phyloP scores from a whole-genome alignment of 371 early-diverging fungal species.

The Mortierella sp. region DNA sequence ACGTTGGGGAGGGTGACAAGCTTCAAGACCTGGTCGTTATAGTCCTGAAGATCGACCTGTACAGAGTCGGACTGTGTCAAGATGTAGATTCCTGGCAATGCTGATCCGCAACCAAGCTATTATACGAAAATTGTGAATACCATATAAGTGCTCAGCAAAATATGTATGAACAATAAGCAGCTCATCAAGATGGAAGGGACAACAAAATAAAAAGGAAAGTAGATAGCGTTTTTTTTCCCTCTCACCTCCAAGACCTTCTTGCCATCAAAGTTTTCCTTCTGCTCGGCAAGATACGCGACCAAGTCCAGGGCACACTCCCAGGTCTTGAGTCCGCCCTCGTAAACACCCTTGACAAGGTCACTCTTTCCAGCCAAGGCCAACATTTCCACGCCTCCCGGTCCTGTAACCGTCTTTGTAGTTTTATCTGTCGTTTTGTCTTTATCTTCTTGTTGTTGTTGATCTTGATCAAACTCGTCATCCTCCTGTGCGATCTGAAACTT shows the following conservation, averaged over 20 bases:
- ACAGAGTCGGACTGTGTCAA: slow-evolving; percentile 63
- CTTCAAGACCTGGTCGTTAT: slow-evolving; percentile 89
- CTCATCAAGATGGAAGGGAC: background rate
- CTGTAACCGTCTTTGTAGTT: slow-evolving; percentile 18
- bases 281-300: slow-evolving; percentile 70
- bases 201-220: background rate
- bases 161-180: no score
- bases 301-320: slow-evolving; percentile 96
- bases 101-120: slow-evolving; percentile 94
- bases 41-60: slow-evolving; percentile 90
- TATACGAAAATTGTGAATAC: background rate
- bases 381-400: slow-evolving; percentile 59
- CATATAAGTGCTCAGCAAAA: background rate
- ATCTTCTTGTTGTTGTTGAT: no score
- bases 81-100: slow-evolving; percentile 84
- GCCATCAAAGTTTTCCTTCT: slow-evolving; percentile 57
- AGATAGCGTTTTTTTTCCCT: background rate
- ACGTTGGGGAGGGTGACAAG: slow-evolving; percentile 93
- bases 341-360: slow-evolving; percentile 88
- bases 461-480: slow-evolving; percentile 70
- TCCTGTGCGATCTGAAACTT: slow-evolving; percentile 85
- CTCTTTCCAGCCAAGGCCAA: slow-evolving; percentile 68
- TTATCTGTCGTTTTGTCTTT: slow-evolving; percentile 28
- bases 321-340: slow-evolving; percentile 96
- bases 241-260: slow-evolving; percentile 76